A percentile compares a stretch with the other conserved stretches of the same genome.
Evolutionary conservation across 2,329 filamentous ascomycete genomes (phyloP).

Genomic region (Paraconiothyrium brasiliense): DNA sequence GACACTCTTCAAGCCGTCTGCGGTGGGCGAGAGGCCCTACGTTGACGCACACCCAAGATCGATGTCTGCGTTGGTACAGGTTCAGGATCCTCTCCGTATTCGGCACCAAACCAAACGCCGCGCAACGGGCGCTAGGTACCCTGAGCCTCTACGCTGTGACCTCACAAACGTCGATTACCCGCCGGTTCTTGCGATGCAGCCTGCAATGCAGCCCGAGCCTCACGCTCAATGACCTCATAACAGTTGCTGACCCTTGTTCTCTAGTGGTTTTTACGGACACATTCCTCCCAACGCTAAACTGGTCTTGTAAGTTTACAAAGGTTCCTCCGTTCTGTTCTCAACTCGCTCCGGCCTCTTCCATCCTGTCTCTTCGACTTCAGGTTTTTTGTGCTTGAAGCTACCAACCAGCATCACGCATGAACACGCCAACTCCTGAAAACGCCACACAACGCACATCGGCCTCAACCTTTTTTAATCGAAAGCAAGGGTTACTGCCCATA

Average conservation of each 20-base stretch:
- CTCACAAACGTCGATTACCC: constrained; percentile 16
- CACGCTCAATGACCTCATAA: constrained; percentile 21
- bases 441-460: constrained; percentile 3
- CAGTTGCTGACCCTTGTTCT: constrained; percentile 30
- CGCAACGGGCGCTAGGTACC: constrained; percentile 17
- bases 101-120: constrained; percentile 6
- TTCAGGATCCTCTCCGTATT: constrained; percentile 15
- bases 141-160: constrained; percentile 19
- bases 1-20: constrained; percentile 11
- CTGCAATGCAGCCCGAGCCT: constrained; percentile 4
- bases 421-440: background rate
- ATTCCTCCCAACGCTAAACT: constrained; percentile 80
- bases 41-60: constrained; percentile 14
- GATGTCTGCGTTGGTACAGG: constrained; percentile 11
- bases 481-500: constrained; percentile 3
- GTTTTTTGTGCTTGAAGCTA: background rate
- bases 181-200: constrained; percentile 4
- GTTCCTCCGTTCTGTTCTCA: constrained; percentile 8
- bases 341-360: constrained; percentile 14
- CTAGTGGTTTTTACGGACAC: constrained; percentile 78
- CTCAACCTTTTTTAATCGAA: background rate
- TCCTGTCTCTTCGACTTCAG: constrained; percentile 4
- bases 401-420: background rate
- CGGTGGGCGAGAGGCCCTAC: constrained; percentile 7
- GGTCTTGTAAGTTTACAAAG: constrained; percentile 75